Evolutionary conservation across 176 grass and related monocot species (phyloP), one percentile per base, ranked within the genome.

Genomic region (Miscanthus lutarioriparius): DNA sequence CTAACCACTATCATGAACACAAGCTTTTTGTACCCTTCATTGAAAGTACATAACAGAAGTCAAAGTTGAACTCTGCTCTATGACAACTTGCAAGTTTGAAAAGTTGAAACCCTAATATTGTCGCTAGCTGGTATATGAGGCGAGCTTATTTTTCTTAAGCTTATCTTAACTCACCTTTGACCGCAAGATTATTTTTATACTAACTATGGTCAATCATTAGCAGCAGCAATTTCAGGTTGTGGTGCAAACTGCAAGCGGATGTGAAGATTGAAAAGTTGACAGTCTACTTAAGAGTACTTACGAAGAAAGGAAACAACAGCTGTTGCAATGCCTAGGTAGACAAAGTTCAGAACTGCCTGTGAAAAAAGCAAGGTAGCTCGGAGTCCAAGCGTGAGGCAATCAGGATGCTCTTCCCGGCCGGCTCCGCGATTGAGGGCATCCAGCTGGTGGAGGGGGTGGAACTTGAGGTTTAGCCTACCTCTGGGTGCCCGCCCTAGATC

Each of bases 261-360:
- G 25, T 47, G 4, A 78, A 26, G 20, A 51, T 39, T 59, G 16
- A 44, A 54, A n/a, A 16, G 67, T 69, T 63, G n/a, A 70, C 13
- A 8, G 20, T 74, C 59, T 67, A 48, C 67, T 85, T 27, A 30
- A 28, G 63, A 65, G 16, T 72, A 79, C 90, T 88, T 88, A 92
- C 90, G 86, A 67, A 92, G 83, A 83, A 92, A 89, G 8, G 90
- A 86, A 40, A 79, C 87, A 2, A 83, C 83, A 1, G 75, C 83
- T 56, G 90, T 64, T 83, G 80, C 90, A 53, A 92, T 71, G 27
- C 65, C 87, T 54, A 92, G 68, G 74, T 92, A 92, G 59, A 92
- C 87, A 80, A 92, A 92, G 54, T 53, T 59, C 27, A 92, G 75
- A 44, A 89, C 90, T 44, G 68, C 90, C 90, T 92, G 83, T 38